Conservation (phyloP, 495 filamentous ascomycete species). For the Penicillium riverlandense region DNA sequence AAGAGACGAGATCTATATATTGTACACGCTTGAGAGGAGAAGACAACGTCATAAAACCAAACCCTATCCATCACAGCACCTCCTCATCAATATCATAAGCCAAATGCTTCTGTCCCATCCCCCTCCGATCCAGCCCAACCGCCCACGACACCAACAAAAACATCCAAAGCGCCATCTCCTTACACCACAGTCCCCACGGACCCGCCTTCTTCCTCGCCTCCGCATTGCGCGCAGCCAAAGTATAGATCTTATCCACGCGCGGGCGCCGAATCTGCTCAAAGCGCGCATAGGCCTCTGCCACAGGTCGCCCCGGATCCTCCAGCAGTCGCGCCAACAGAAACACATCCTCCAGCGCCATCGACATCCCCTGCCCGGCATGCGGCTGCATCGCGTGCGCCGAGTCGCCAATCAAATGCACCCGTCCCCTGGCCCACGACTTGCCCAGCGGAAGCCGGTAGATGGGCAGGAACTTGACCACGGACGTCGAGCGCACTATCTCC, state of each 20-base stretch:
- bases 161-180: constrained; percentile 13
- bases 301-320: constrained; percentile 8
- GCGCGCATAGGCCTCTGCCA: constrained; percentile 13
- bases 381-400: constrained; percentile 42
- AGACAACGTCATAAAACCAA: background rate
- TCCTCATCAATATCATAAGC: constrained; percentile 23
- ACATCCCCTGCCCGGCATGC: constrained; percentile 37
- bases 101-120: constrained; percentile 21
- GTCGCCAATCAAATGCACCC: constrained; percentile 30
- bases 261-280: constrained; percentile 25
- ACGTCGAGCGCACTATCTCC: constrained; percentile 27
- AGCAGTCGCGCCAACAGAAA: constrained; percentile 30
- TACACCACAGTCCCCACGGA: constrained; percentile 19
- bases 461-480: constrained; percentile 41
- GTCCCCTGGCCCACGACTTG: constrained; percentile 30
- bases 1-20: too few relatives aligned
- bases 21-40: too few relatives aligned
- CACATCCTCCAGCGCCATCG: constrained; percentile 40
- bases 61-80: background rate
- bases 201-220: constrained; percentile 11
- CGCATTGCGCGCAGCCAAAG: constrained; percentile 14
- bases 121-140: constrained; percentile 13
- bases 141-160: constrained; percentile 6
- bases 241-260: constrained; percentile 17
- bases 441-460: constrained; percentile 39